Percentiles rank a stretch among this genome's conserved stretches.
phyloP scores from a whole-genome alignment of 2,329 filamentous ascomycete genomes.

The Colletotrichum abscissum region DNA sequence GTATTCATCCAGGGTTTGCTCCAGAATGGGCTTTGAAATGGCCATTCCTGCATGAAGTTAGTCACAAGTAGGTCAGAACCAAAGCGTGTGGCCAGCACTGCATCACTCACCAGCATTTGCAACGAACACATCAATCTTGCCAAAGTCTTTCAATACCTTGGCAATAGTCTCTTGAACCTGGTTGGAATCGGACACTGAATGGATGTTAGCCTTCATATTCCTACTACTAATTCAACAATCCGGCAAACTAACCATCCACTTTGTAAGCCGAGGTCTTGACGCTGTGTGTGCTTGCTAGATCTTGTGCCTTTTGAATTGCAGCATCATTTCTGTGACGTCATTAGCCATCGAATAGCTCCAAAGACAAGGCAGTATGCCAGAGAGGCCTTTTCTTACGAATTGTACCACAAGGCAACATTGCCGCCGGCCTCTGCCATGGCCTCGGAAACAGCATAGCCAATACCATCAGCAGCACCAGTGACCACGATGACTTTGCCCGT shows the following conservation, averaged over 20 bases:
- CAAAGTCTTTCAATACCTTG: slow-evolving; percentile 51
- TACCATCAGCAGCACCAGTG: slow-evolving; percentile 57
- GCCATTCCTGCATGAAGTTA: slow-evolving; percentile 50
- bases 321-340: slow-evolving; percentile 28
- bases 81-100: too few relatives aligned
- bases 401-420: slow-evolving; percentile 54
- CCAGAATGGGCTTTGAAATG: slow-evolving; percentile 65
- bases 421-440: slow-evolving; percentile 58
- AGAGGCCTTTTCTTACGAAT: slow-evolving; percentile 32
- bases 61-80: rapidly evolving
- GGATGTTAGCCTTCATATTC: too few relatives aligned
- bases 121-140: slow-evolving; percentile 54
- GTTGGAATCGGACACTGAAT: slow-evolving; percentile 53
- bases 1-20: slow-evolving; percentile 64
- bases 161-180: slow-evolving; percentile 47
- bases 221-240: not conserved
- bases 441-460: slow-evolving; percentile 56
- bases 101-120: slow-evolving; percentile 52
- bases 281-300: slow-evolving; percentile 45
- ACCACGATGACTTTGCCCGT: slow-evolving; percentile 54
- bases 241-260: slow-evolving; percentile 48
- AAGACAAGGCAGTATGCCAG: not conserved
- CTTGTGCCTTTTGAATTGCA: slow-evolving; percentile 49
- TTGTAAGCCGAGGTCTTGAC: slow-evolving; percentile 55
- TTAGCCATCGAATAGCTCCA: not conserved